Conservation (phyloP, 495 filamentous ascomycete genomes). For the Talaromyces adpressus region DNA sequence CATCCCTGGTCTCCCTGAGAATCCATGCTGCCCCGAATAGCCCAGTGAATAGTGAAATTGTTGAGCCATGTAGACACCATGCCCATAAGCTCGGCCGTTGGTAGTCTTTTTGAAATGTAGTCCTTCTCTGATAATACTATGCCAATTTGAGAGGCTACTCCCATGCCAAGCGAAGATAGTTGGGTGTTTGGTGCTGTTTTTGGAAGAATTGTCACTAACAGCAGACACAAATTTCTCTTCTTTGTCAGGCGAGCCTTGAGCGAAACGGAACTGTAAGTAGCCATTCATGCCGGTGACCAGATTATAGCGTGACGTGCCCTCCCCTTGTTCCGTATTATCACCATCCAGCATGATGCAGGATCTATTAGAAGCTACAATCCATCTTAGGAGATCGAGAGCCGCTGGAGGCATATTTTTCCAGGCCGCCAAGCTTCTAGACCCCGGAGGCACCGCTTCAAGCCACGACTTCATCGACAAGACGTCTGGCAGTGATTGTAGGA, state of each 20-base stretch:
- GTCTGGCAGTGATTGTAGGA: conserved; percentile 63
- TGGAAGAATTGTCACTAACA: conserved; percentile 33
- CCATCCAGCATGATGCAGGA: conserved; percentile 76
- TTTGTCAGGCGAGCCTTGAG: conserved; percentile 86
- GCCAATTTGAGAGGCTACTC: conserved; percentile 74
- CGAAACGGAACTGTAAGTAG: conserved; percentile 79
- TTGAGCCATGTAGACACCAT: conserved; percentile 76
- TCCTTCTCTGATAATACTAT: conserved; percentile 79
- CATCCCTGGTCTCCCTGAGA: background rate
- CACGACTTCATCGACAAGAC: conserved; percentile 57
- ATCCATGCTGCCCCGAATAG: conserved; percentile 35
- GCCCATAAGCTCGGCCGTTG: conserved; percentile 65
- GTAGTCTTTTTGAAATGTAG: conserved; percentile 57
- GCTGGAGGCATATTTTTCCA: conserved; percentile 65
- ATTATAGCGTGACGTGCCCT: conserved; percentile 10
- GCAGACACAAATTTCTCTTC: conserved; percentile 71
- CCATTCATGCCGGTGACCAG: conserved; percentile 57
- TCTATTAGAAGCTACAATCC: conserved; percentile 88
- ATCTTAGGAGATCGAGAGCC: conserved; percentile 64
- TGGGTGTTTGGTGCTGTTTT: conserved; percentile 39
- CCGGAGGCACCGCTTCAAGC: conserved; percentile 32
- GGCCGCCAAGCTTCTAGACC: conserved; percentile 37
- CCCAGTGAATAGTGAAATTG: conserved; percentile 44
- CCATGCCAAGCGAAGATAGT: conserved; percentile 85
- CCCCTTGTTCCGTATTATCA: conserved; percentile 14